phyloP scores from a whole-genome alignment of 306 rosid genomes.

The Oxytropis ochrocephala region DNA sequence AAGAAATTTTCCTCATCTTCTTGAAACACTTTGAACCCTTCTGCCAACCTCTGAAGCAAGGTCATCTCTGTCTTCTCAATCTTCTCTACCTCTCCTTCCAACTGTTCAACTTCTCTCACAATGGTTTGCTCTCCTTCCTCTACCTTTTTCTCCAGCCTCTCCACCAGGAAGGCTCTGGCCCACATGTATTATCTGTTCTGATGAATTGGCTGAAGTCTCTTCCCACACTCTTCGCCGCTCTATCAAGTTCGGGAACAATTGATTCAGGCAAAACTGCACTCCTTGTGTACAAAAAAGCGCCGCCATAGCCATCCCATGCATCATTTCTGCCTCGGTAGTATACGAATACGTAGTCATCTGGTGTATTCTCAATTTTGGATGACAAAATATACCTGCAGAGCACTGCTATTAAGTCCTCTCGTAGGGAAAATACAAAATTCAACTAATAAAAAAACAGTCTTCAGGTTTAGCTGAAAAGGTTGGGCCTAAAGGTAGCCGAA shows the following conservation, averaged over 20 bases:
- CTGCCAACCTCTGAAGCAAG: constrained; percentile 56
- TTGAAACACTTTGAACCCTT: constrained; percentile 63
- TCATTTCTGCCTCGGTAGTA: constrained; percentile 89
- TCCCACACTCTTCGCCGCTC: constrained; percentile 67
- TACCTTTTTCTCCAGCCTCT: constrained; percentile 77
- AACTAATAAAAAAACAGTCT: neutral
- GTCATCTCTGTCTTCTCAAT: constrained; percentile 58
- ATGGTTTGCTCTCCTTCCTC: constrained; percentile 80
- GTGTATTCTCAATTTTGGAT: constrained; percentile 61
- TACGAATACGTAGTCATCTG: constrained; percentile 76
- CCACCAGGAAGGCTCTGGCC: constrained; percentile 94
- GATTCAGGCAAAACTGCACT: constrained; percentile 75
- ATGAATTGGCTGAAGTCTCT: constrained; percentile 71
- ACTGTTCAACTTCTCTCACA: constrained; percentile 65
- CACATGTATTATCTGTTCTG: constrained; percentile 74
- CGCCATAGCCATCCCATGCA: constrained; percentile 99
- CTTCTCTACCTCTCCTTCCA: constrained; percentile 70
- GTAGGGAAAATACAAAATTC: neutral
- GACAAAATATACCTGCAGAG: constrained; percentile 71
- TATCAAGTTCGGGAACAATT: constrained; percentile 68
- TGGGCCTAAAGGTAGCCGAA: neutral
- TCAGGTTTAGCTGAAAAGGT: neutral
- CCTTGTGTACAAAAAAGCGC: constrained; percentile 82
- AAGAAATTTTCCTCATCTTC: constrained; percentile 74
- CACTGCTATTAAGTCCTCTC: constrained; percentile 2